These are phyloP conservation scores for Malus fusca DNA, from an alignment of 306 rosid species.

Conservation along the genomic window DNA sequence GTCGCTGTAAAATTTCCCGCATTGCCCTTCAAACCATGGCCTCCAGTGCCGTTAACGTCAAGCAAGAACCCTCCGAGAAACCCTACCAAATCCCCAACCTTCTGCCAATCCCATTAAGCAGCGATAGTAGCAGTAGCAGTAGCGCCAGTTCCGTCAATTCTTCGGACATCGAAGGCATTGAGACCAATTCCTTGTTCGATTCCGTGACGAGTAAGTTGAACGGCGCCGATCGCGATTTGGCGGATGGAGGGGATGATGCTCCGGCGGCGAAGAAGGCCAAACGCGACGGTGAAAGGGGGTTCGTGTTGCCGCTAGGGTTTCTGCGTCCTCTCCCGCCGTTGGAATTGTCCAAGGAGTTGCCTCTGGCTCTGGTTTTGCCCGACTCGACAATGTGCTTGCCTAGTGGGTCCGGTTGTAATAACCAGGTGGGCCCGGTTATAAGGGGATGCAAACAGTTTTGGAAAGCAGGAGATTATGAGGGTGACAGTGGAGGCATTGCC, in stretches of 20 bases:
- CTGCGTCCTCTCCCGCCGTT: slow-evolving; percentile 26
- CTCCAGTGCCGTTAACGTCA: not conserved
- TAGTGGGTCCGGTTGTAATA: not conserved
- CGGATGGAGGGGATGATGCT: slow-evolving; percentile 15
- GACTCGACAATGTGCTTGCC: too few relatives aligned
- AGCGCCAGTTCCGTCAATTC: slow-evolving; percentile 18
- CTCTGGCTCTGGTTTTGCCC: not conserved
- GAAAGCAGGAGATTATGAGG: slow-evolving; percentile 92
- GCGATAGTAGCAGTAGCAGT: slow-evolving; percentile 25
- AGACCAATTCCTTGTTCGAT: not conserved
- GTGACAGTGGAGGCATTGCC: not conserved
- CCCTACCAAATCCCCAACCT: not conserved
- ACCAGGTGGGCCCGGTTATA: not conserved
- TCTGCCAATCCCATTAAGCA: slow-evolving; percentile 31
- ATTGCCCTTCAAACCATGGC: not conserved
- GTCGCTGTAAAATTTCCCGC: not conserved
- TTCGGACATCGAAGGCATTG: not conserved
- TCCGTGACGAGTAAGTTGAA: not conserved
- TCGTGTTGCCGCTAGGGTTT: slow-evolving; percentile 40
- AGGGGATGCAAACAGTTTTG: slow-evolving; percentile 61
- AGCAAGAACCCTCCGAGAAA: slow-evolving; percentile 2
- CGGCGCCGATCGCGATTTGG: not conserved
- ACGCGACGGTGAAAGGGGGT: not conserved
- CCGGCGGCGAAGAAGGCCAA: slow-evolving; percentile 17
- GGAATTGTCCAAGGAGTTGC: slow-evolving; percentile 13